Percentiles rank a stretch among this genome's conserved stretches.
Evolutionary conservation across 2,329 filamentous ascomycete genomes (phyloP).

Genomic region (Dothiorella sarmentorum): DNA sequence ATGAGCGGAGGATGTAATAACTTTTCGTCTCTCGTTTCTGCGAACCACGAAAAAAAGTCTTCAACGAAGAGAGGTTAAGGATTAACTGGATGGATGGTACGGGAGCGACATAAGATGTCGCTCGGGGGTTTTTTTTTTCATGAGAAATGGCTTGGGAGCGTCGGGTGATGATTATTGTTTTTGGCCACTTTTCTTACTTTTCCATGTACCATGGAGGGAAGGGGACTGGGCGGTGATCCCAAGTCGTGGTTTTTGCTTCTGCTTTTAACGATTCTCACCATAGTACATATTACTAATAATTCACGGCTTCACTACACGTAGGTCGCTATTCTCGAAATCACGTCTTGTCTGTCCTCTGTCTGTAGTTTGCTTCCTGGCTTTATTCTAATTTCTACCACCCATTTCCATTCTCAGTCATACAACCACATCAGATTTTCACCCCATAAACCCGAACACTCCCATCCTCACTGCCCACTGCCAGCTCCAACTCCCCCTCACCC

Average conservation of each 20-base stretch:
- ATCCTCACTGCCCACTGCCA: conserved; percentile 44
- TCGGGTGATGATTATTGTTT: not conserved
- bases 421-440: not conserved
- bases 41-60: not conserved
- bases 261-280: not conserved
- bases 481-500: conserved; percentile 22
- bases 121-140: not conserved
- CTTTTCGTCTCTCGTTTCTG: conserved; percentile 2
- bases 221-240: not conserved
- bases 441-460: conserved; percentile 36
- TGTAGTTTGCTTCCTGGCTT: no score
- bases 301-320: not conserved
- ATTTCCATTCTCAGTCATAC: not conserved
- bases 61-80: not conserved
- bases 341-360: no score
- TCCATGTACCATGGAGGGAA: not conserved
- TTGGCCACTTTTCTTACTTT: not conserved
- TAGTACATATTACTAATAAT: conserved; percentile 16
- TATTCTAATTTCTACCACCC: no score
- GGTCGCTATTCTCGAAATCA: no score
- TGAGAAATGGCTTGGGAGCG: not conserved
- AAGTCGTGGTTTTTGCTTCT: not conserved
- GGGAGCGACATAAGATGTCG: not conserved
- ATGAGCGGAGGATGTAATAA: not conserved
- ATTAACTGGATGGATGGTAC: not conserved